These are phyloP conservation scores for Myriosclerotinia duriaeana DNA, from an alignment of 2,329 filamentous ascomycete species.

Conservation along the genomic window DNA sequence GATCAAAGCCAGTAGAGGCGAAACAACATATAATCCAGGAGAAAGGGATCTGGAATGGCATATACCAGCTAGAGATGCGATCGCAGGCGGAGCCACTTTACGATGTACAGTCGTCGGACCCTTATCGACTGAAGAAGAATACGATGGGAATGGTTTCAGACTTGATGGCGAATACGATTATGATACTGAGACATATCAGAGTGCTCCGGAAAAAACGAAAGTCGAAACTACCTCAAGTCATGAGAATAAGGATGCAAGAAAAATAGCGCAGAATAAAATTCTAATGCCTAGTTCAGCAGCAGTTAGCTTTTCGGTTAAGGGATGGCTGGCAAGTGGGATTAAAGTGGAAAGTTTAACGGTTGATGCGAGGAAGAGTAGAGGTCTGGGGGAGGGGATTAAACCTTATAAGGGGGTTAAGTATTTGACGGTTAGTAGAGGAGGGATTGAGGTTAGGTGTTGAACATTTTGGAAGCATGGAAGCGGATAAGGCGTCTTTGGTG, in stretches of 20 bases:
- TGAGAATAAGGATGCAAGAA: slow-evolving; percentile 51
- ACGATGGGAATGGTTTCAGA: slow-evolving; percentile 41
- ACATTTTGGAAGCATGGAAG: slow-evolving; percentile 6
- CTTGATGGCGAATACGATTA: slow-evolving; percentile 47
- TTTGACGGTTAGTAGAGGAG: slow-evolving; percentile 69
- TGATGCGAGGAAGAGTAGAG: slow-evolving; percentile 76
- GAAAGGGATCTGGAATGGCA: slow-evolving; percentile 79
- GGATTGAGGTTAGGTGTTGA: slow-evolving; percentile 61
- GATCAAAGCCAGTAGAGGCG: slow-evolving; percentile 75
- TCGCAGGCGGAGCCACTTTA: slow-evolving; percentile 68
- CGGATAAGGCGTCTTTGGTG: slow-evolving; percentile 17
- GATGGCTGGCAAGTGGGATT: slow-evolving; percentile 66
- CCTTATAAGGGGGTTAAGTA: slow-evolving; percentile 99
- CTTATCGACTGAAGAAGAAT: slow-evolving; percentile 50
- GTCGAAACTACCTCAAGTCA: slow-evolving; percentile 42
- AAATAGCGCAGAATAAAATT: slow-evolving; percentile 66
- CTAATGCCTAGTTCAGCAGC: slow-evolving; percentile 78
- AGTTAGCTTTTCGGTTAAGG: slow-evolving; percentile 69
- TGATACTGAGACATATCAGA: slow-evolving; percentile 57
- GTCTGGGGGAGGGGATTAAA: slow-evolving; percentile 82
- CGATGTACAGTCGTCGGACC: slow-evolving; percentile 77
- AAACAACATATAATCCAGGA: slow-evolving; percentile 75
- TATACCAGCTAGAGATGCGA: slow-evolving; percentile 74
- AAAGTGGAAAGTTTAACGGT: slow-evolving; percentile 67
- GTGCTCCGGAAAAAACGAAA: slow-evolving; percentile 39